Conservation (phyloP, 2,329 filamentous ascomycete species). For the Aureobasidium zeae region DNA sequence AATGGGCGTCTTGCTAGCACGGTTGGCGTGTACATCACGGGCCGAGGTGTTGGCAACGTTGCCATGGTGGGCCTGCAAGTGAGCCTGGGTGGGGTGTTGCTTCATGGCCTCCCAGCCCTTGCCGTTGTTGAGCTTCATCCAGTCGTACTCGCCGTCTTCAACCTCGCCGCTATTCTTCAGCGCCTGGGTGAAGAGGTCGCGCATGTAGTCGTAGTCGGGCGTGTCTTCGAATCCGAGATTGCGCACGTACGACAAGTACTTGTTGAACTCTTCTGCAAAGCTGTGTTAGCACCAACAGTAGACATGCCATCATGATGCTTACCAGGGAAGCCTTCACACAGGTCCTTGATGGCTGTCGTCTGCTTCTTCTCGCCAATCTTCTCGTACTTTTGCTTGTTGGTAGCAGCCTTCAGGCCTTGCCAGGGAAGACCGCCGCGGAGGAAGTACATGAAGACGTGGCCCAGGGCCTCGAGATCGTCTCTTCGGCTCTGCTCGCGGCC, state of each 20-base stretch:
- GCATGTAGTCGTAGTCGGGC: slow-evolving; percentile 94
- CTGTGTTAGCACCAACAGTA: slow-evolving; percentile 26
- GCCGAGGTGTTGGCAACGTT: slow-evolving; percentile 68
- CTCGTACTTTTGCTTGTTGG: slow-evolving; percentile 95
- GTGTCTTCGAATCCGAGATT: slow-evolving; percentile 98
- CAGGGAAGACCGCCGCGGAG: slow-evolving; percentile 56
- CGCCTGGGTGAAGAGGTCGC: slow-evolving; percentile 91
- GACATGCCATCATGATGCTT: too few relatives aligned
- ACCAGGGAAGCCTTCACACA: slow-evolving; percentile 88
- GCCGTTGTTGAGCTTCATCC: slow-evolving; percentile 95
- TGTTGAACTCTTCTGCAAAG: slow-evolving; percentile 75
- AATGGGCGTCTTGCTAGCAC: slow-evolving; percentile 46
- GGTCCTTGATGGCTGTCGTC: slow-evolving; percentile 90
- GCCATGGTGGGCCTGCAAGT: slow-evolving; percentile 52
- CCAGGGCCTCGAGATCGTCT: slow-evolving; percentile 84
- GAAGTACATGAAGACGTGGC: slow-evolving; percentile 64
- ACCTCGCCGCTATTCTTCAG: slow-evolving; percentile 90
- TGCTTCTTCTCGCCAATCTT: slow-evolving; percentile 99
- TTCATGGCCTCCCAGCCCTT: slow-evolving; percentile 86
- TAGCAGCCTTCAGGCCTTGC: slow-evolving; percentile 60
- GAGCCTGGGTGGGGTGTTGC: slow-evolving; percentile 58
- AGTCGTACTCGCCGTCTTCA: slow-evolving; percentile 97
- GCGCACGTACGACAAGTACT: slow-evolving; percentile 93
- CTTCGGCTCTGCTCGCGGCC: slow-evolving; percentile 91
- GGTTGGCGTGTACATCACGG: slow-evolving; percentile 71